Evolutionary conservation across 352 stramenopile species (phyloP).

Genomic region (Discostella stelligera): DNA sequence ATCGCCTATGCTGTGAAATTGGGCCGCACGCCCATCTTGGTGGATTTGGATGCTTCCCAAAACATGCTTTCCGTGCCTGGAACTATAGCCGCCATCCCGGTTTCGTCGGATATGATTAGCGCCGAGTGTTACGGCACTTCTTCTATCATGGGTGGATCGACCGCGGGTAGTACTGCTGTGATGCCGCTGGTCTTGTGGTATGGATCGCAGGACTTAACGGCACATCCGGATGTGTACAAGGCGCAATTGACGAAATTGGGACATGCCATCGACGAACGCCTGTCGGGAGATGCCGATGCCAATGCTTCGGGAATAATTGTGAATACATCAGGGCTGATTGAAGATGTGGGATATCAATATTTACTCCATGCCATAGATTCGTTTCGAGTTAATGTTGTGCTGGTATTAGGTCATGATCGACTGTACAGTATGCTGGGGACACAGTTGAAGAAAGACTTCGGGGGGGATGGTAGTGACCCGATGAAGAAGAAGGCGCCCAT

Average conservation of each 20-base stretch:
- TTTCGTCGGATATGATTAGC: conserved; percentile 50
- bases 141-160: conserved; percentile 37
- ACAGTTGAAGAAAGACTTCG: conserved; percentile 60
- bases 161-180: conserved; percentile 4
- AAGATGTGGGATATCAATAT: conserved; percentile 69
- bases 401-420: conserved; percentile 80
- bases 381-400: conserved; percentile 71
- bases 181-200: conserved; percentile 78
- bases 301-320: conserved; percentile 77
- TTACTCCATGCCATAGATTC: conserved; percentile 68
- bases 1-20: conserved; percentile 77
- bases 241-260: conserved; percentile 70
- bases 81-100: conserved; percentile 61
- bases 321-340: conserved; percentile 78
- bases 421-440: conserved; percentile 77
- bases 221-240: conserved; percentile 72
- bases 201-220: conserved; percentile 54
- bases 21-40: conserved; percentile 65
- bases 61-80: conserved; percentile 76
- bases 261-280: conserved; percentile 56
- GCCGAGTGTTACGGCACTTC: conserved; percentile 60
- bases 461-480: not conserved
- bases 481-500: conserved; percentile 46
- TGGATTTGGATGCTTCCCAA: conserved; percentile 78
- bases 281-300: conserved; percentile 57